These are phyloP conservation scores for Tolypocladium cylindrosporum DNA, from an alignment of 2,329 filamentous ascomycete species.

Conservation along the genomic window DNA sequence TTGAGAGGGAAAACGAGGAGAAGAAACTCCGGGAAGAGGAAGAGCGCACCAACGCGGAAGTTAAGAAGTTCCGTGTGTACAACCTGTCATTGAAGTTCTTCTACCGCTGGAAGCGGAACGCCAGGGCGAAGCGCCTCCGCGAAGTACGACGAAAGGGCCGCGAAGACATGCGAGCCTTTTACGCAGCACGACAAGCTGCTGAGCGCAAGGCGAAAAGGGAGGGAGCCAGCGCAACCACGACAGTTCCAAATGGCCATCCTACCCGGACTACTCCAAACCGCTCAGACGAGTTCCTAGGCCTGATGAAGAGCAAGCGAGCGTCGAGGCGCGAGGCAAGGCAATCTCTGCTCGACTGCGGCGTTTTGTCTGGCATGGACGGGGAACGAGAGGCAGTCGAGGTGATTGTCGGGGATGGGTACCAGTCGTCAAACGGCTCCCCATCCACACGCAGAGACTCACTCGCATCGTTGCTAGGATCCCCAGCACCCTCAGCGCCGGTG, in stretches of 20 bases:
- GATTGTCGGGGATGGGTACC: slow-evolving; percentile 22
- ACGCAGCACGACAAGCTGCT: slow-evolving; percentile 25
- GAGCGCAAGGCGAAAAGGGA: slow-evolving; percentile 23
- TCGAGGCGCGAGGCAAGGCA: slow-evolving; percentile 22
- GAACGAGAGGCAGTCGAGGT: slow-evolving; percentile 23
- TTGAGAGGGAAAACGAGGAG: slow-evolving; percentile 29
- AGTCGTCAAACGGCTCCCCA: slow-evolving; percentile 9
- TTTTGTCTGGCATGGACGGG: slow-evolving; percentile 29
- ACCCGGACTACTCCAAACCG: slow-evolving; percentile 15
- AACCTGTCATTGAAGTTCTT: slow-evolving; percentile 45
- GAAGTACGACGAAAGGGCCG: slow-evolving; percentile 41
- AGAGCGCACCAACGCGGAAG: slow-evolving; percentile 32
- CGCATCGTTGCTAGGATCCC: slow-evolving; percentile 6
- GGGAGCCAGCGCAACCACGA: neutral
- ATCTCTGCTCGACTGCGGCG: slow-evolving; percentile 29
- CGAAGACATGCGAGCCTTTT: slow-evolving; percentile 38
- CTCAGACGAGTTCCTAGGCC: slow-evolving; percentile 22
- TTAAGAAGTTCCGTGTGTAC: slow-evolving; percentile 36
- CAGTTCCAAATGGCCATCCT: slow-evolving; percentile 6
- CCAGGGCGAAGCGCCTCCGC: slow-evolving; percentile 36
- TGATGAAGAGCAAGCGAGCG: slow-evolving; percentile 20
- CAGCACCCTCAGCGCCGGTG: neutral
- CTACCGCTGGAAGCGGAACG: slow-evolving; percentile 43
- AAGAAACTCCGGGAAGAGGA: slow-evolving; percentile 37
- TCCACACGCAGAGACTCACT: slow-evolving; percentile 9